phyloP scores from a whole-genome alignment of 305 asterid species.

The Solanum hybrid region DNA sequence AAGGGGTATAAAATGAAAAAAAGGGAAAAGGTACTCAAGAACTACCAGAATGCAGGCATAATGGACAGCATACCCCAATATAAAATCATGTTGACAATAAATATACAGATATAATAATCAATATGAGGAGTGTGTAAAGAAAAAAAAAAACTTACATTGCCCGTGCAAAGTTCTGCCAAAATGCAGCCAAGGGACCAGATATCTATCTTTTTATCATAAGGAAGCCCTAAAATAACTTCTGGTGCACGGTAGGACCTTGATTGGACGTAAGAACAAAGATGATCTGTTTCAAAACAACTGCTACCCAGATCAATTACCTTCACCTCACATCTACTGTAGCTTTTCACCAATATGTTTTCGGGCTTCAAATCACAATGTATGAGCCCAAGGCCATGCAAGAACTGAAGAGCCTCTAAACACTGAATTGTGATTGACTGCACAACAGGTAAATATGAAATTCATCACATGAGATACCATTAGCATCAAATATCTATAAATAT shows the following conservation, averaged over 20 bases:
- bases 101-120: neutral
- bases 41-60: neutral
- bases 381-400: constrained; percentile 89
- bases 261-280: constrained; percentile 96
- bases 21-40: neutral
- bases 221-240: constrained; percentile 93
- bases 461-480: neutral
- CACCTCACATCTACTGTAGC: constrained; percentile 98
- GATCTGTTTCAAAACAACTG: constrained; percentile 95
- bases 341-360: constrained; percentile 94
- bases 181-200: constrained; percentile 99
- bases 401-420: constrained; percentile 93
- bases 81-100: neutral
- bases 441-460: neutral
- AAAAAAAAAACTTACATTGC: constrained; percentile 64
- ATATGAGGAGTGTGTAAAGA: neutral
- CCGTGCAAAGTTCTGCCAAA: constrained; percentile 97
- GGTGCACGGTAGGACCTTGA: constrained; percentile 98
- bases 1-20: neutral
- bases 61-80: neutral
- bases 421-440: constrained; percentile 92
- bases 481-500: neutral
- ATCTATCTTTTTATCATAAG: constrained; percentile 90
- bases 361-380: constrained; percentile 99
- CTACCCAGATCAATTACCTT: constrained; percentile 99